Conservation (phyloP, 2,329 filamentous ascomycete species). For the Endothia cerciana region DNA sequence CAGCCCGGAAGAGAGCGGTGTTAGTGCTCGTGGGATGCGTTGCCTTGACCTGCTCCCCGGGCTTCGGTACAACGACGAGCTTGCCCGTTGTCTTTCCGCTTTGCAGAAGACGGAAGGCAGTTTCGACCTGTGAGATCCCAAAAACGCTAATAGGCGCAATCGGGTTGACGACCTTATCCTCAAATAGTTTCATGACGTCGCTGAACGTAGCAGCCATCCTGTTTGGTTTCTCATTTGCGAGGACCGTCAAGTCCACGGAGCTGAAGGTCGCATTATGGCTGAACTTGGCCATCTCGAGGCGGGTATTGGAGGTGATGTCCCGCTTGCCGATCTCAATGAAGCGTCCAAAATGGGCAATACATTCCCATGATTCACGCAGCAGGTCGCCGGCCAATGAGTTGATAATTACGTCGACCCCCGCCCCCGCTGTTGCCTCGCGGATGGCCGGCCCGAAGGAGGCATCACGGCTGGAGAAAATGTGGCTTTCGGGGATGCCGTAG, state of each 20-base stretch:
- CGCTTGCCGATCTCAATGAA: conserved; percentile 28
- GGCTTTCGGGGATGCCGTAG: conserved; percentile 28
- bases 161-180: conserved; percentile 1
- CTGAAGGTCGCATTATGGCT: conserved; percentile 30
- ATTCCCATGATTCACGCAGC: conserved; percentile 18
- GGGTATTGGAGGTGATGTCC: conserved; percentile 13
- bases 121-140: conserved; percentile 34
- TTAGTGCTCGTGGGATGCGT: conserved; percentile 20
- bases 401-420: conserved; percentile 26
- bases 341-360: conserved; percentile 21
- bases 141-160: conserved; percentile 31
- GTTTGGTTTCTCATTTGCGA: conserved; percentile 9
- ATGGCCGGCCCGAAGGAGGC: background rate
- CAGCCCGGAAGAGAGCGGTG: conserved; percentile 22
- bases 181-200: conserved; percentile 5
- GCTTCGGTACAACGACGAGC: conserved; percentile 39
- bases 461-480: conserved; percentile 29
- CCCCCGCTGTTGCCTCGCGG: background rate
- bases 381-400: conserved; percentile 25
- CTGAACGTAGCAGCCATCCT: background rate
- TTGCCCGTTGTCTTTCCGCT: conserved; percentile 35
- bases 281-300: conserved; percentile 17
- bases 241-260: conserved; percentile 14
- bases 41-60: conserved; percentile 20
- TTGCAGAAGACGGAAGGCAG: conserved; percentile 44